Evolutionary conservation across 2,329 filamentous ascomycete species (phyloP), one percentile per base, ranked within the genome.

Genomic region (Botryosphaeria dothidea): DNA sequence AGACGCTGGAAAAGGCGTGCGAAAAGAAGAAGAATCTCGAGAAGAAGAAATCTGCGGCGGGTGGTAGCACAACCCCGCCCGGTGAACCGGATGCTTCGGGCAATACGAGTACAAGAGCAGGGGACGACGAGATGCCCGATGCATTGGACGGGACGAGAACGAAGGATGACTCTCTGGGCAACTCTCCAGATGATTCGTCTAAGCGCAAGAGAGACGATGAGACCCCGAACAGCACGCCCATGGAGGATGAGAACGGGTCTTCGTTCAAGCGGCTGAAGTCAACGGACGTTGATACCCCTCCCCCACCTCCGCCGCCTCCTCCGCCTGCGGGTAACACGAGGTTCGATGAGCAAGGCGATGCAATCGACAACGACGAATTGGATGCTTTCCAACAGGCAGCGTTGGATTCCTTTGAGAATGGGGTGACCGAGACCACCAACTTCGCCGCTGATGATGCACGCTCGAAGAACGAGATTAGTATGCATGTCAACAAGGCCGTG

Each of bases 1-100:
- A 93, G 58, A 98, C 90, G 76, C 90, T 97, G 73, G 92, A 96
- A 66, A 93, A 92, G 73, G 93, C 92, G 0, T 88, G 94, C 2
- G 83, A 85, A 64, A 96, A 96, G 79, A 92, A 90, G 71, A 83
- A 81, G 67, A 88, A 84, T 67, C 85, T 88, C 68, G 88, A 93
- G 69, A 87, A 88, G 19, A 68, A 69, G 25, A 66, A 68, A 66
- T 38, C 48, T 34, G 41, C 34, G 4, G 66, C 68, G 21, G 58
- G 64, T 7, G 67, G 67, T 45, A 58, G 51, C 23, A 64, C 62
- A 17, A 64, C 62, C 1, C 62, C 62, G 17, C 62, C 41, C 5
- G 62, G 62, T 19, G 56, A 61, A n/a, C 64, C 57, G 6, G 58
- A 46, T 17, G 11, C 19, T 27, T 8, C 49, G 38, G 23, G 21